Percentiles rank a stretch among this genome's conserved stretches.
These are phyloP conservation scores for Leucaena leucocephala DNA, from an alignment of 306 rosid species.

Conservation along the genomic window DNA sequence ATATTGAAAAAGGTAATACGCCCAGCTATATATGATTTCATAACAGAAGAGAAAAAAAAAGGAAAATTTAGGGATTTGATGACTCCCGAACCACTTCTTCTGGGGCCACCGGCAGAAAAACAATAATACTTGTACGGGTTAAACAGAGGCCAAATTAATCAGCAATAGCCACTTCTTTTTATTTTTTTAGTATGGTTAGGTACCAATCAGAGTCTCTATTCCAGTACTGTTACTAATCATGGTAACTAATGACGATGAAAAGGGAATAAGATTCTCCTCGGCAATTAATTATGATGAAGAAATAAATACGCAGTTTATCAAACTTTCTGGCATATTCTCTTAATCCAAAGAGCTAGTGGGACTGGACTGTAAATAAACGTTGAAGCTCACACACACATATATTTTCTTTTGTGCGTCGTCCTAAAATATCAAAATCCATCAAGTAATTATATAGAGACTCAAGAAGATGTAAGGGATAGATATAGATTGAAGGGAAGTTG, in stretches of 20 bases:
- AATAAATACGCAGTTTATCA: conserved; percentile 21
- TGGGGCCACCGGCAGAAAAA: conserved; percentile 37
- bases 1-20: conserved; percentile 34
- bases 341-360: not conserved
- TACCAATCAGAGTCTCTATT: conserved; percentile 41
- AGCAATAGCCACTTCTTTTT: conserved; percentile 36
- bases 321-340: conserved; percentile 6
- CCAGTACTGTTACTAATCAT: not conserved
- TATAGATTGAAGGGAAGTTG: conserved; percentile 31
- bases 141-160: conserved; percentile 55
- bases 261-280: conserved; percentile 26
- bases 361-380: not conserved
- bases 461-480: conserved; percentile 32
- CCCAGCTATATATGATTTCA: conserved; percentile 15
- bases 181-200: conserved; percentile 46
- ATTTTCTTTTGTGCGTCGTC: conserved; percentile 10
- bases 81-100: conserved; percentile 71
- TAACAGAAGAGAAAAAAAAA: conserved; percentile 10
- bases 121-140: conserved; percentile 30
- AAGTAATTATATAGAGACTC: not conserved
- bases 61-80: conserved; percentile 45
- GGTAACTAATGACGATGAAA: conserved; percentile 8
- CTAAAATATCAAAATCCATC: conserved; percentile 3
- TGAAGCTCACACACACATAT: not conserved
- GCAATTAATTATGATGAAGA: conserved; percentile 26